These are phyloP conservation scores for Selaginella tamariscina DNA, from an alignment of 75 land plant species.

Conservation along the genomic window DNA sequence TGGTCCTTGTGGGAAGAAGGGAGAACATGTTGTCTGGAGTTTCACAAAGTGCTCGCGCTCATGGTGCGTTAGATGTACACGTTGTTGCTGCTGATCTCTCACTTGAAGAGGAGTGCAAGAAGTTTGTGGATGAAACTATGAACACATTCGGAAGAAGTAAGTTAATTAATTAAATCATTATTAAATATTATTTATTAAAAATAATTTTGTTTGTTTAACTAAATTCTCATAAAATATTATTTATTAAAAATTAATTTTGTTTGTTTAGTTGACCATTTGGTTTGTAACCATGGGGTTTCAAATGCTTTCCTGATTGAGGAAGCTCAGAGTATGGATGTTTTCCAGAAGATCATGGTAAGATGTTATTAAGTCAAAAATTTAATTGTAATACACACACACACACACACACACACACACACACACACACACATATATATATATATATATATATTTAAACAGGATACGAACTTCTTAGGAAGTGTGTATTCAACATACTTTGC, in stretches of 20 bases:
- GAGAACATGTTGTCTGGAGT: constrained; percentile 46
- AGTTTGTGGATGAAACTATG: constrained; percentile 49
- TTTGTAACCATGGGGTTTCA: constrained; percentile 61
- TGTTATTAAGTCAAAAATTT: neutral
- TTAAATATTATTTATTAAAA: neutral
- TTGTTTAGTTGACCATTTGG: constrained; percentile 72
- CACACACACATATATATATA: neutral
- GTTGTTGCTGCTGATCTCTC: constrained; percentile 66
- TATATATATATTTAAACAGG: constrained; percentile 27
- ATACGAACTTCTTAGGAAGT: constrained; percentile 77
- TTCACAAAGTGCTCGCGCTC: constrained; percentile 35
- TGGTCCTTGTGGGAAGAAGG: constrained; percentile 68
- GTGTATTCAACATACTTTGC: constrained; percentile 79
- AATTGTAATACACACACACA: too few relatives aligned
- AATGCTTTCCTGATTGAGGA: constrained; percentile 67
- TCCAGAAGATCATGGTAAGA: constrained; percentile 54
- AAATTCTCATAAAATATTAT: neutral
- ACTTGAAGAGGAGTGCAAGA: constrained; percentile 72
- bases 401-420: too few relatives aligned
- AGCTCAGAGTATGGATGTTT: constrained; percentile 34
- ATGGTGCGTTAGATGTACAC: constrained; percentile 47
- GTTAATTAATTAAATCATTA: constrained; percentile 3
- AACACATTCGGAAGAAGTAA: constrained; percentile 54
- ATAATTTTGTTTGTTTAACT: neutral
- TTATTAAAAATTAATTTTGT: neutral